Evolutionary conservation across 2,329 filamentous ascomycete genomes (phyloP).

Genomic region (Microdochium nivale): DNA sequence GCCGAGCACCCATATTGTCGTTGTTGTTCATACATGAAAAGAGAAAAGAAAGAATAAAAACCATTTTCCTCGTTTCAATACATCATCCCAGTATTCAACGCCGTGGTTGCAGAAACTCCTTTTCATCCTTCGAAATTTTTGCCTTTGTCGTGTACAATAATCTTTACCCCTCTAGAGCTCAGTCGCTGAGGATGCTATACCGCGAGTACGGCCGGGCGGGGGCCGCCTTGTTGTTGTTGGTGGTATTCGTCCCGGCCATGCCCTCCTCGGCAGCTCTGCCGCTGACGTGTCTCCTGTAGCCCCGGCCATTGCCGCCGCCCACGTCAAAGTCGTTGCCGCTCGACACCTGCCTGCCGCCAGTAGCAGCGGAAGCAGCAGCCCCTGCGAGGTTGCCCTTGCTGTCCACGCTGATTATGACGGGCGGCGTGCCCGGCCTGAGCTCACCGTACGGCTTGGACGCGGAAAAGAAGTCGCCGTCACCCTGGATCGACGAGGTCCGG

Average conservation of each 20-base stretch:
- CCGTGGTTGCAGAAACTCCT: too few relatives aligned
- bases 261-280: constrained; percentile 70
- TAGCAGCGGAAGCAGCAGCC: neutral
- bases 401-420: constrained; percentile 31
- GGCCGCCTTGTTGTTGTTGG: too few relatives aligned
- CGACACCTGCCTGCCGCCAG: constrained; percentile 39
- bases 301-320: constrained; percentile 13
- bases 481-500: neutral
- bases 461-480: constrained; percentile 31
- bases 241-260: too few relatives aligned
- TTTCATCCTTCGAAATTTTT: too few relatives aligned
- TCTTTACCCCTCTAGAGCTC: too few relatives aligned
- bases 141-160: too few relatives aligned
- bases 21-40: too few relatives aligned
- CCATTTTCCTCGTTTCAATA: too few relatives aligned
- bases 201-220: constrained; percentile 10
- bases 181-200: constrained; percentile 16
- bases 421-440: constrained; percentile 43
- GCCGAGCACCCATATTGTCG: too few relatives aligned
- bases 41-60: too few relatives aligned
- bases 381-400: constrained; percentile 27
- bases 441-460: constrained; percentile 49
- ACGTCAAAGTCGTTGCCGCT: constrained; percentile 47
- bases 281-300: constrained; percentile 54
- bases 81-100: too few relatives aligned